Base-by-base conservation (phyloP, 306 rosid genomes). In the Rubus parviflorus region DNA sequence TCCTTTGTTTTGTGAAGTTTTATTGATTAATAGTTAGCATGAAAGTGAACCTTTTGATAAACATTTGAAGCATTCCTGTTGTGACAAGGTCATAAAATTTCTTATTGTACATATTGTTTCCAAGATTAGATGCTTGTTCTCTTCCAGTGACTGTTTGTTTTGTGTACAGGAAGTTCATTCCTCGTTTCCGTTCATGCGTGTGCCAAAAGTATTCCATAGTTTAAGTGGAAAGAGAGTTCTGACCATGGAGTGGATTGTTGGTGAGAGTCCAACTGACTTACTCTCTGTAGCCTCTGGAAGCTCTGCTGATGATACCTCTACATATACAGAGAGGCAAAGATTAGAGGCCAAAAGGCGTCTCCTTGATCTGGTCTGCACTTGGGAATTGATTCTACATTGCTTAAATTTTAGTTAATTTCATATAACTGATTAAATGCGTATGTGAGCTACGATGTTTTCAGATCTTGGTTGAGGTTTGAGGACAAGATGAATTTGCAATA, bases 171-270 rank as follows among this genome's bases (percentile, higher is more conserved):
- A 92, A 85, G 91, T 84, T 88, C 97, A 94, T 82, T 90, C 97
- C 47, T 85, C 83, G 71, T 92, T 87, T 82, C 38, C 89, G 30
- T 94, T 89, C 85, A 89, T 94, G 77, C 23, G 37, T 7, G 95
- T 83, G 85, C 98, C 98, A 68, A 94, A 90, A 83, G 78, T 89
- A 54, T 88, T 79, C 78, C 82, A 2, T 63, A 90, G 84, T 81
- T 82, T 94, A 83, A 92, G 82, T 81, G 84, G 85, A 77, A 94
- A 88, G 89, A 89, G 97, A 81, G 97, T 94, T 85, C 82, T 94
- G 78, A 94, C 98, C 30, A 92, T 90, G 97, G 98, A 92, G 88
- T 94, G 98, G 98, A 87, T 94, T 68, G 88, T 83, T 81, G 98
- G 98, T 83, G 98, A 92, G 80, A 94, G 91, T 79, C 92, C 97